Evolutionary conservation across 2,329 filamentous ascomycete genomes (phyloP).

Genomic region (Pestalotiopsis sp.): DNA sequence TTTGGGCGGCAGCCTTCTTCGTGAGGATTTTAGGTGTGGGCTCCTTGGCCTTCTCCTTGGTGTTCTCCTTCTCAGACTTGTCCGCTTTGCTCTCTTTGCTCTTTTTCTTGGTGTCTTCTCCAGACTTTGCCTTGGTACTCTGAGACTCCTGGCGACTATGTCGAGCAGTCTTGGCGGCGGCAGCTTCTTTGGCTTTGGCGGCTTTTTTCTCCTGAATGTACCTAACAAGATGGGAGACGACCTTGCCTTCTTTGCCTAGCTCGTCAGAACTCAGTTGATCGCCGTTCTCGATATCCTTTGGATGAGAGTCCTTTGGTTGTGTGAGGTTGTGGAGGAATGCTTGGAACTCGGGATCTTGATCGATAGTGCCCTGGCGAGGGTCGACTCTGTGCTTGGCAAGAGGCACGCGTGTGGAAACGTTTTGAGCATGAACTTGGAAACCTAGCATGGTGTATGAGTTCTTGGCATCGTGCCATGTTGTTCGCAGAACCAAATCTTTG

Average conservation of each 20-base stretch:
- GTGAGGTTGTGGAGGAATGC: conserved; percentile 87
- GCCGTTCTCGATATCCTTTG: conserved; percentile 49
- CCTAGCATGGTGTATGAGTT: conserved; percentile 72
- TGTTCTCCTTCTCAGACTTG: conserved; percentile 64
- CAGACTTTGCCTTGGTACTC: conserved; percentile 48
- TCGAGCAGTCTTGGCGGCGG: conserved; percentile 48
- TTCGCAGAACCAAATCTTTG: conserved; percentile 68
- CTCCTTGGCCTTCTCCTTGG: conserved; percentile 55
- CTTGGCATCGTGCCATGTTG: conserved; percentile 80
- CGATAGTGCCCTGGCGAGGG: conserved; percentile 88
- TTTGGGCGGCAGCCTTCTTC: conserved; percentile 57
- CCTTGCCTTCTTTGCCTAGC: conserved; percentile 55
- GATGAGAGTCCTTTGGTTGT: conserved; percentile 53
- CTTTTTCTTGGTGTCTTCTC: conserved; percentile 54
- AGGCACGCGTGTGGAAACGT: conserved; percentile 81
- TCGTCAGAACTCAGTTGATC: conserved; percentile 53
- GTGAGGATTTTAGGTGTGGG: conserved; percentile 63
- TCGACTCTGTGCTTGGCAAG: conserved; percentile 76
- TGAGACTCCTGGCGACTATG: conserved; percentile 57
- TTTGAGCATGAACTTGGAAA: conserved; percentile 77
- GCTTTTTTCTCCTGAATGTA: conserved; percentile 89
- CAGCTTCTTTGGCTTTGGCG: conserved; percentile 43
- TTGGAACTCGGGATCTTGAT: conserved; percentile 95
- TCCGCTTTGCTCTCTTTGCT: conserved; percentile 66
- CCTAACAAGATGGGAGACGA: conserved; percentile 85